Evolutionary conservation across 139 green algal genomes (phyloP), one percentile per base, ranked within the genome.

Genomic region (Ettlia oleoabundans): DNA sequence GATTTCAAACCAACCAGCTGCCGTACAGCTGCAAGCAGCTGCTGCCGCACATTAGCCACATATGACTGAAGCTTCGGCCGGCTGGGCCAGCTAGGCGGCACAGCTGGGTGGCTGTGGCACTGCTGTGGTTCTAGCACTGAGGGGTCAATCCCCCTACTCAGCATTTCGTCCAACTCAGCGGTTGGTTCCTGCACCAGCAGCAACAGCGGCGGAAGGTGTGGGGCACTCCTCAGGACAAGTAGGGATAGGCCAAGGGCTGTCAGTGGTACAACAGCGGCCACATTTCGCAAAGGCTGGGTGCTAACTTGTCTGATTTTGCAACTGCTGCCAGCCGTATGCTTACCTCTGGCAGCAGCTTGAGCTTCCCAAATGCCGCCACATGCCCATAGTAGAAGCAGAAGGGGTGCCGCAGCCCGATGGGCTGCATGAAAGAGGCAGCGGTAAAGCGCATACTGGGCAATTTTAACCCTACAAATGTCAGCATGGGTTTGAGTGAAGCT

Each of bases 101-200:
- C 68, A 1, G 86, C 78, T 0, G 91, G 88, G 70, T 94, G 91
- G n/a, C 22, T 55, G 81, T 94, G 89, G 74, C 91, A 94, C 42
- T 84, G 63, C 18, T 52, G 63, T 61, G 91, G 86, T 73, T 94
- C 84, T 4, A 82, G 42, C 26, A 92, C 78, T 65, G 63, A 58
- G 22, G 91, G 91, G 80, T 94, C 90, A n/a, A 94, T n/a, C 30
- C 91, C 91, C 8, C 91, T 66, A 5, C 88, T 92, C 22, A 92
- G 86, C 82, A 90, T 90, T 22, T 53, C 8, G 68, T 94, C 91
- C 37, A 90, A 32, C 0, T 53, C 9, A 33, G 35, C 37, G 51
- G 77, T 8, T 0, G 32, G 42, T 32, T 71, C 38, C 71, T 78
- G 71, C 33, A 72, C 1, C n/a, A n/a, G n/a, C n/a, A n/a, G n/a